phyloP scores from a whole-genome alignment of 345 rosid species.

The Pistacia atlantica region DNA sequence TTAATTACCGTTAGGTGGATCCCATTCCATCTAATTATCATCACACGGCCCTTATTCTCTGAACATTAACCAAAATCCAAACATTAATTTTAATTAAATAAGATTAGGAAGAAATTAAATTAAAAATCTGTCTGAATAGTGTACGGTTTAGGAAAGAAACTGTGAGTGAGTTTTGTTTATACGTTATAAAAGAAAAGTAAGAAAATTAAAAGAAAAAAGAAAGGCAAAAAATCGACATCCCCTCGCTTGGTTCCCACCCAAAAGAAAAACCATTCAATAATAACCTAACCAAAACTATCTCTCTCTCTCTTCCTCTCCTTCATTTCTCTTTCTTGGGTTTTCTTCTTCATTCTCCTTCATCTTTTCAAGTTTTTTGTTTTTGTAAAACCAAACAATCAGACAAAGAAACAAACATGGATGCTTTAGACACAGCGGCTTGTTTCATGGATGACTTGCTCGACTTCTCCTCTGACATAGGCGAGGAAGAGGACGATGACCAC shows the following conservation, averaged over 20 bases:
- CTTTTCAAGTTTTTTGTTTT: not conserved
- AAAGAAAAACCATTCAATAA: slow-evolving; percentile 3
- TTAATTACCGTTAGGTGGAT: slow-evolving; percentile 15
- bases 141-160: no score
- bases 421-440: slow-evolving; percentile 33
- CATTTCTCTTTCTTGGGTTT: not conserved
- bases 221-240: slow-evolving; percentile 5
- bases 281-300: not conserved
- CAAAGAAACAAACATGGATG: slow-evolving; percentile 28
- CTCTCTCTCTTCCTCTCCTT: not conserved
- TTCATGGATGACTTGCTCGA: slow-evolving; percentile 48
- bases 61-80: not conserved
- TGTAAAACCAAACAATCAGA: not conserved
- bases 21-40: not conserved
- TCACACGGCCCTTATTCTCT: not conserved
- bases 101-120: no score
- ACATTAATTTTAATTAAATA: no score
- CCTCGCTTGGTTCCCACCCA: slow-evolving; percentile 22
- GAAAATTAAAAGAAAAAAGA: not conserved
- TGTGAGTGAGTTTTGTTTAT: not conserved
- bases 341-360: slow-evolving; percentile 4
- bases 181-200: slow-evolving; percentile 9
- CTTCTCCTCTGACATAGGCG: slow-evolving; percentile 44
- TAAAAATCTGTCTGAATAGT: no score
- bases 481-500: slow-evolving; percentile 38